phyloP scores from a whole-genome alignment of 225 moss, liverwort and hornwort genomes.

The Physcomitrium patens region DNA sequence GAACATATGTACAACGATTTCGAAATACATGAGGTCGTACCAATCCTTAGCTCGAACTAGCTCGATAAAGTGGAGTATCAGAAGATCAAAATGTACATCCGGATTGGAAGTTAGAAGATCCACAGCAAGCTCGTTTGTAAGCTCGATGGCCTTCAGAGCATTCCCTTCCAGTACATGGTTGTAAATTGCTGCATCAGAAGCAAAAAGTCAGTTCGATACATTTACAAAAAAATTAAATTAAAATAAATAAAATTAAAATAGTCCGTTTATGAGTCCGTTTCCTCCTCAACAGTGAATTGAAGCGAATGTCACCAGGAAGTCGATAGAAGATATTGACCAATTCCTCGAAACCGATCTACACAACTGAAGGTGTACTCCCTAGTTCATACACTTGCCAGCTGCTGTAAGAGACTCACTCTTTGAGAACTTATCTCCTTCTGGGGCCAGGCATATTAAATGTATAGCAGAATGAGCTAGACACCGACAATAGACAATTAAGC shows the following conservation, averaged over 20 bases:
- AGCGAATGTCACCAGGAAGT: background rate
- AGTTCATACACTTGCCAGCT: background rate
- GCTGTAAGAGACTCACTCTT: background rate
- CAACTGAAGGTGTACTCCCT: background rate
- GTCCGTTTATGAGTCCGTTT: background rate
- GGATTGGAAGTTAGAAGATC: constrained; percentile 76
- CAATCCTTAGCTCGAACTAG: constrained; percentile 91
- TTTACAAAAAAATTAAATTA: background rate
- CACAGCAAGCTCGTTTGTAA: constrained; percentile 80
- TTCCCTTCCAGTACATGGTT: constrained; percentile 88
- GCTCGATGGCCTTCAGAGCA: constrained; percentile 82
- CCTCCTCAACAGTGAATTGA: background rate
- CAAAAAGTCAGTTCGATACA: constrained; percentile 15
- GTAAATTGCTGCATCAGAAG: constrained; percentile 75
- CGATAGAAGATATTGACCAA: background rate
- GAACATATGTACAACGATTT: background rate
- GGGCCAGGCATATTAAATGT: too few species aligned
- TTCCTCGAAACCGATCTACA: background rate
- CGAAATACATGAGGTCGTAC: constrained; percentile 36
- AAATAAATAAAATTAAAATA: background rate
- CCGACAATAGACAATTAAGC: background rate
- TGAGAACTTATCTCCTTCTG: background rate
- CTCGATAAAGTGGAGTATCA: constrained; percentile 89
- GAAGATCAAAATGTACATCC: constrained; percentile 83
- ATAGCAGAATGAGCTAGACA: background rate